Percentiles rank a stretch among this genome's conserved stretches.
These are phyloP conservation scores for Escovopsis sp. DNA, from an alignment of 2,329 filamentous ascomycete species.

Conservation along the genomic window DNA sequence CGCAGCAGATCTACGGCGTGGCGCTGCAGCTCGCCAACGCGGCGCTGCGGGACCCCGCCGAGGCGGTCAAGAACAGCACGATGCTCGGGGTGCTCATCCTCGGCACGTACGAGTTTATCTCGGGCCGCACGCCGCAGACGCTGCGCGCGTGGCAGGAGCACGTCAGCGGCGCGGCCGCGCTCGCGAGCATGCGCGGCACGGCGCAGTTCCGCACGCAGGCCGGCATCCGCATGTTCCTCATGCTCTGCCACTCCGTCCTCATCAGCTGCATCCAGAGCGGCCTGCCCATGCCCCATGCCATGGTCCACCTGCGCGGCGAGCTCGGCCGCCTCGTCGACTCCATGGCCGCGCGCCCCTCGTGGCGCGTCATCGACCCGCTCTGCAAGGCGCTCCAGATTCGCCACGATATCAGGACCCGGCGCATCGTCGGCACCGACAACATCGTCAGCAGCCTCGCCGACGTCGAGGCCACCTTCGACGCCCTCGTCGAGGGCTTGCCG, in stretches of 20 bases:
- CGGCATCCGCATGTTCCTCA: constrained; percentile 36
- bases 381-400: constrained; percentile 30
- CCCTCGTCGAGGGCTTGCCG: constrained; percentile 23
- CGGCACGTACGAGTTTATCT: constrained; percentile 38
- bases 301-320: constrained; percentile 30
- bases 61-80: constrained; percentile 32
- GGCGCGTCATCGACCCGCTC: constrained; percentile 27
- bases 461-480: constrained; percentile 28
- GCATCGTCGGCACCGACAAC: constrained; percentile 19
- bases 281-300: constrained; percentile 29
- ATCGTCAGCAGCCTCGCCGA: constrained; percentile 21
- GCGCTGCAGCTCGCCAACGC: constrained; percentile 35
- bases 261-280: constrained; percentile 36
- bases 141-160: constrained; percentile 37
- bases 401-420: constrained; percentile 27
- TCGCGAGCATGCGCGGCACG: constrained; percentile 33
- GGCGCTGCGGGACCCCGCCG: constrained; percentile 28
- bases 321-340: constrained; percentile 21
- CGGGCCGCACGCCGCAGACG: constrained; percentile 29
- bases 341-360: constrained; percentile 22
- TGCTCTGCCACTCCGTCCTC: constrained; percentile 34
- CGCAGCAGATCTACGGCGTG: constrained; percentile 34
- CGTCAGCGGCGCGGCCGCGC: constrained; percentile 33
- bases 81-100: constrained; percentile 38
- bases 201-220: constrained; percentile 29